A percentile compares a stretch with the other conserved stretches of the same genome.
phyloP scores from a whole-genome alignment of 768 basidiomycete genomes.

The Suillus spraguei region DNA sequence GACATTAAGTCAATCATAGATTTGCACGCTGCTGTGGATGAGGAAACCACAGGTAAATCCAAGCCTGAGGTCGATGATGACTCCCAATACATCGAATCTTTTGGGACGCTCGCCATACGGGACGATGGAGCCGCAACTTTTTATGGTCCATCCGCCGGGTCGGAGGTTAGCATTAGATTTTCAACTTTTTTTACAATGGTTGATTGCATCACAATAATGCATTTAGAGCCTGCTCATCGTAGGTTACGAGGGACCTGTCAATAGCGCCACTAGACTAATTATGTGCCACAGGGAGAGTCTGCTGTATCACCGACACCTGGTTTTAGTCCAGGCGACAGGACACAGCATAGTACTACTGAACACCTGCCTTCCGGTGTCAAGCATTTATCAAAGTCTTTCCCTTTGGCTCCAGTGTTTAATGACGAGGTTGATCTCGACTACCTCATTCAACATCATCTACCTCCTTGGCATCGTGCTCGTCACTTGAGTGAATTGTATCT shows the following conservation, averaged over 20 bases:
- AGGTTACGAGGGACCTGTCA: constrained; percentile 24
- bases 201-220: constrained; percentile 6
- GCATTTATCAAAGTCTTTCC: constrained; percentile 46
- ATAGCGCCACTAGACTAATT: constrained; percentile 5
- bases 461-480: constrained; percentile 57
- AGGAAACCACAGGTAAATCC: constrained; percentile 31
- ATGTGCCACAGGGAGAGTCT: constrained; percentile 27
- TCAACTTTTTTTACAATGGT: constrained; percentile 23
- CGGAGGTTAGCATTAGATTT: constrained; percentile 53
- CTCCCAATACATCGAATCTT: constrained; percentile 63
- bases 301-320: constrained; percentile 8
- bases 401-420: constrained; percentile 43
- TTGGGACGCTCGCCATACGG: constrained; percentile 68
- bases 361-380: constrained; percentile 26
- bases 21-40: constrained; percentile 57
- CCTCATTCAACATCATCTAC: constrained; percentile 53
- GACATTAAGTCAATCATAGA: constrained; percentile 72
- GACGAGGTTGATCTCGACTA: constrained; percentile 44
- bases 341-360: background rate
- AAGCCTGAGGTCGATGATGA: constrained; percentile 38
- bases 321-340: background rate
- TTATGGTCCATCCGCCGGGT: constrained; percentile 71
- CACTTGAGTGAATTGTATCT: constrained; percentile 70
- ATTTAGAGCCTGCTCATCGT: constrained; percentile 59
- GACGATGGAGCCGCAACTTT: constrained; percentile 73